Evolutionary conservation across 2,329 filamentous ascomycete genomes (phyloP), one percentile per base, ranked within the genome.

Genomic region (Claviceps sp.): DNA sequence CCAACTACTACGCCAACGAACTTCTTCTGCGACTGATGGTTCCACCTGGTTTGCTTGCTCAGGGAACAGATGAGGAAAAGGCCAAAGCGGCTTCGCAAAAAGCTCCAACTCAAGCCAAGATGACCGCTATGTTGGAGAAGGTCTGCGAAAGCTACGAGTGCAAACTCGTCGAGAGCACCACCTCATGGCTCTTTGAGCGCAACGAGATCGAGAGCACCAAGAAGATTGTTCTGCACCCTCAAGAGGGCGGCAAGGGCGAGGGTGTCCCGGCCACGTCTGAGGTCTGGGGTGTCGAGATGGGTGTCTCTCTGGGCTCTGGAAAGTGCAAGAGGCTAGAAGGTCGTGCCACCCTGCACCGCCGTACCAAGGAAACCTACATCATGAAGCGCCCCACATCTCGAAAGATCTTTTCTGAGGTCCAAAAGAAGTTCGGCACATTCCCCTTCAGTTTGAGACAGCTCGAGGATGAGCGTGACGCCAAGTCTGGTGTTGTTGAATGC

Each of bases 171-270:
- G 93, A 98, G 79, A 95, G 90, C 78, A 98, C 93, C 57, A 98
- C 93, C 44, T 95, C 88, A 65, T 98, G 93, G 90, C 73, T 89
- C 55, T 97, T 98, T 67, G 89, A 89, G 65, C 87, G 87, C 68
- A 95, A 97, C 71, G 93, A 98, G 71, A 97, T 98, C 58, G 93
- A 98, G 75, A 87, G 87, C 63, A 68, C 85, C 77, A 96, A 96
- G 84, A 97, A 96, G 82, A 95, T 98, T 65, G 93, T 98, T 59
- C 76, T 98, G 53, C 79, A 89, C 24, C 87, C 89, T 37, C 80
- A 83, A 49, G 89, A 96, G 63, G 88, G 88, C 58, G 82, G 86
- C 65, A 94, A 89, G 75, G 91, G 91, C 53, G 93, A 98, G 56
- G 93, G 93, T 64, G 70, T 82, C 53, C 87, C 93, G 53, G 91